Evolutionary conservation across 106 monocot species (phyloP), one percentile per base, ranked within the genome.

Genomic region (Ottelia alismoides): DNA sequence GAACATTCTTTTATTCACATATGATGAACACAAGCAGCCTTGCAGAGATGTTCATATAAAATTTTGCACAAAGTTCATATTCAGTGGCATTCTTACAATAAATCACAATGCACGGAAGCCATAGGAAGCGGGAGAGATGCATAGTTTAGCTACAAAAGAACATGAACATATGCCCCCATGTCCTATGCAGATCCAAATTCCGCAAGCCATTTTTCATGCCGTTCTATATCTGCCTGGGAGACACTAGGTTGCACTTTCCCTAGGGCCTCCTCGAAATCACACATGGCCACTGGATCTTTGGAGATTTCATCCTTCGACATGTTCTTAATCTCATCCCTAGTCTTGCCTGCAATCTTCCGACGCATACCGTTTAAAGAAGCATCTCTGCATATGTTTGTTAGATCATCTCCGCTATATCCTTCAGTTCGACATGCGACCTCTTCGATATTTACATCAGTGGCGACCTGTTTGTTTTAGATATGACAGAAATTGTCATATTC

Each of bases 291-390:
- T 11, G 96, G 96, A 56, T 96, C 96, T 32, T 85, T 96, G 26
- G 88, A 84, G 54, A 96, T 96, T 22, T 96, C 96, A 45, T 96
- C 96, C 70, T 96, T 96, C 6, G 96, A 70, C 96, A 96, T 96
- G 74, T 74, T 96, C 69, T 82, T 96, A 21, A 96, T 96, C 70
- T 96, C 96, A 29, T 96, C 96, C 14, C 96, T 63, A 0, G 96
- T 96, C 65, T 96, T 96, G 1, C 96, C 96, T 25, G 96, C 96
- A 27, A 98, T 98, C 53, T 89, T 98, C 2, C 89, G 78, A 29
- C 96, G 68, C 96, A 89, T 98, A 17, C 96, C 89, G 28, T 89
- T 98, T 45, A 89, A 57, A 3, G 89, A 89, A 50, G 96, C 96
- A 47, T 89, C 89, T 25, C 96, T 69, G 19, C 96, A 98, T 12